Percentiles rank a stretch among this genome's conserved stretches.
Conservation (phyloP, 345 rosid genomes). For the Brassica nigra region DNA sequence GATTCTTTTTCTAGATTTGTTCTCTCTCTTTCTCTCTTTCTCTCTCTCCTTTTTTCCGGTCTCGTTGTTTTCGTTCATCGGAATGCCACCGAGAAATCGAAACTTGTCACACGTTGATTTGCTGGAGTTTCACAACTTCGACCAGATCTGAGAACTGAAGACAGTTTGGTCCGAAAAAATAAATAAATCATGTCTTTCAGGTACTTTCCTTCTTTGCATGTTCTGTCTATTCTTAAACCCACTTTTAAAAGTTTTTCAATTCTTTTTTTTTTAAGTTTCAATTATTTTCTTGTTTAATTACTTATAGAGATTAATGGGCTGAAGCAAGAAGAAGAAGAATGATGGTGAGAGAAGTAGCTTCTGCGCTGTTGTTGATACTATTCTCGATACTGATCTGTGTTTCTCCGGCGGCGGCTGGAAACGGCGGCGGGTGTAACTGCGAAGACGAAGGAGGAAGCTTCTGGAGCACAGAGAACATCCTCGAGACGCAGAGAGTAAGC, state of each 20-base stretch:
- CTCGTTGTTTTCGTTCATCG: slow-evolving; percentile 12
- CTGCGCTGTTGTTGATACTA: slow-evolving; percentile 47
- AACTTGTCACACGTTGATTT: not conserved
- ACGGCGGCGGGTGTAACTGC: slow-evolving; percentile 75
- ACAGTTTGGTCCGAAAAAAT: slow-evolving; percentile 29
- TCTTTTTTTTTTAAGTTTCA: not conserved
- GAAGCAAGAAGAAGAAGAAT: not conserved
- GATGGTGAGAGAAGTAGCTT: slow-evolving; percentile 28
- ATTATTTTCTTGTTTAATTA: not conserved
- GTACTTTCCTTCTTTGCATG: slow-evolving; percentile 34
- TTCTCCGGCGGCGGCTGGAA: slow-evolving; percentile 49
- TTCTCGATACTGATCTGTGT: slow-evolving; percentile 43
- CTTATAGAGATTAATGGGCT: not conserved
- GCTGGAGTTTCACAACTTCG: slow-evolving; percentile 15
- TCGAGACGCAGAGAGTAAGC: slow-evolving; percentile 77
- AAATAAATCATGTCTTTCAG: slow-evolving; percentile 39
- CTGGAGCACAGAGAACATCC: slow-evolving; percentile 79
- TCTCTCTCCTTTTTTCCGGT: slow-evolving; percentile 9
- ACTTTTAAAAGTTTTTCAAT: slow-evolving; percentile 2
- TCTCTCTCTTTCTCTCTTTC: slow-evolving; percentile 22
- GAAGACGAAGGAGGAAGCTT: slow-evolving; percentile 85
- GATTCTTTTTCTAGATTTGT: slow-evolving; percentile 34
- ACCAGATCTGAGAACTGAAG: slow-evolving; percentile 49
- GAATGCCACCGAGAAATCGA: slow-evolving; percentile 21
- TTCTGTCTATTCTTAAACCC: not conserved